phyloP scores from a whole-genome alignment of 176 grass and related monocot species.

The Metroxylon sagu region DNA sequence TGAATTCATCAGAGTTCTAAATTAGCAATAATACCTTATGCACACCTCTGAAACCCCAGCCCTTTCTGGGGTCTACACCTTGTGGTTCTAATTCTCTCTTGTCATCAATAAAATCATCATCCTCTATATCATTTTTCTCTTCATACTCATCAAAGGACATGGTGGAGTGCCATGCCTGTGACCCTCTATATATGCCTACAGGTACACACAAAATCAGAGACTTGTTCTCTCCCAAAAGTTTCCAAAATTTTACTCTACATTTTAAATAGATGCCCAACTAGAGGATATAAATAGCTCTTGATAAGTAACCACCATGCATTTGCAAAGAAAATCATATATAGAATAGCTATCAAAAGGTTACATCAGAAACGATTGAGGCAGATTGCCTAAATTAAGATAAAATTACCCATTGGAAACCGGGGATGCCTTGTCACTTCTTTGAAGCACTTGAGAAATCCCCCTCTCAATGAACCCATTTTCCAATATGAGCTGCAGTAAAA shows the following conservation, averaged over 20 bases:
- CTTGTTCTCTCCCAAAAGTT: too few relatives aligned
- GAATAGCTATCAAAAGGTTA: neutral
- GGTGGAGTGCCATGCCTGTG: constrained; percentile 47
- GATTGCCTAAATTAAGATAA: neutral
- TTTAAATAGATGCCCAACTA: too few relatives aligned
- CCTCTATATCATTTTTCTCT: constrained; percentile 32
- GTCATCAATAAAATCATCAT: constrained; percentile 27
- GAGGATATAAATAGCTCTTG: constrained; percentile 7
- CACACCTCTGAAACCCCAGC: constrained; percentile 75
- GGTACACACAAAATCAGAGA: too few relatives aligned
- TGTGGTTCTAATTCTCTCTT: constrained; percentile 47
- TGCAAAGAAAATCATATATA: constrained; percentile 1
- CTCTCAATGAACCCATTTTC: constrained; percentile 38
- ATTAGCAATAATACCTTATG: constrained; percentile 44
- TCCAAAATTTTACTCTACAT: too few relatives aligned
- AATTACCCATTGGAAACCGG: constrained; percentile 34
- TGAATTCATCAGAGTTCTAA: neutral
- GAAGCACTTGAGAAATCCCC: constrained; percentile 32
- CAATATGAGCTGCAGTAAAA: neutral
- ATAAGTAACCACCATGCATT: neutral
- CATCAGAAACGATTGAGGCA: neutral
- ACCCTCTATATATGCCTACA: constrained; percentile 40
- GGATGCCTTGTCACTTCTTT: constrained; percentile 23
- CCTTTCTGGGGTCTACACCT: constrained; percentile 48
- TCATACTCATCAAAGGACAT: constrained; percentile 40